Conservation (phyloP, 1,139 yeast genomes). For the Pichia kudriavzevii region DNA sequence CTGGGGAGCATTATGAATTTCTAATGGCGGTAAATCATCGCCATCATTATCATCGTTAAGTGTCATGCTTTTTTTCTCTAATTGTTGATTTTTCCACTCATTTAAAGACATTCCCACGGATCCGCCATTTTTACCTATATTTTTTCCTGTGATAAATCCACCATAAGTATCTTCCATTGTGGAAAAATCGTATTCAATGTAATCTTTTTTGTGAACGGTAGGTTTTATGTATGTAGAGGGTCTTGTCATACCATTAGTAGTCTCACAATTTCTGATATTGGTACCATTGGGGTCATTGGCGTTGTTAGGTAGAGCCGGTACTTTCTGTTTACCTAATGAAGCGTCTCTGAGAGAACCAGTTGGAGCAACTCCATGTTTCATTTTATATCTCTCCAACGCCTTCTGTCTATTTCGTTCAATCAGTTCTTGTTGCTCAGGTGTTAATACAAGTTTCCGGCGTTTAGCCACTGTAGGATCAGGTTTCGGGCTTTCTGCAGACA, state of each 20-base stretch:
- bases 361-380: conserved; percentile 29
- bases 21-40: conserved; percentile 64
- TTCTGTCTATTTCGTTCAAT: conserved; percentile 51
- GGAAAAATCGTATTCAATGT: conserved; percentile 87
- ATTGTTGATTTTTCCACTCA: conserved; percentile 70
- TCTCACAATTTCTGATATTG: no score
- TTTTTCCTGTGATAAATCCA: conserved; percentile 57
- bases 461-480: neutral
- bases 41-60: conserved; percentile 19
- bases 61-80: conserved; percentile 28
- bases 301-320: conserved; percentile 2
- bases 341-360: conserved; percentile 31
- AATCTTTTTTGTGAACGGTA: conserved; percentile 52
- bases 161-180: conserved; percentile 85
- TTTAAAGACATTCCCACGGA: conserved; percentile 45
- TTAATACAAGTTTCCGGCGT: conserved; percentile 27
- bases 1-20: conserved; percentile 62
- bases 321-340: conserved; percentile 15
- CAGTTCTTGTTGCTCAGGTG: conserved; percentile 45
- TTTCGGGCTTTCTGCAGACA: neutral
- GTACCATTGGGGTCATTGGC: no score
- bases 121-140: conserved; percentile 24
- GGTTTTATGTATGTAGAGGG: conserved; percentile 28
- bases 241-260: neutral
- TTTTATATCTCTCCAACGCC: conserved; percentile 48